Conservation (phyloP, 2,329 filamentous ascomycete genomes). For the Polytolypa hystricis region DNA sequence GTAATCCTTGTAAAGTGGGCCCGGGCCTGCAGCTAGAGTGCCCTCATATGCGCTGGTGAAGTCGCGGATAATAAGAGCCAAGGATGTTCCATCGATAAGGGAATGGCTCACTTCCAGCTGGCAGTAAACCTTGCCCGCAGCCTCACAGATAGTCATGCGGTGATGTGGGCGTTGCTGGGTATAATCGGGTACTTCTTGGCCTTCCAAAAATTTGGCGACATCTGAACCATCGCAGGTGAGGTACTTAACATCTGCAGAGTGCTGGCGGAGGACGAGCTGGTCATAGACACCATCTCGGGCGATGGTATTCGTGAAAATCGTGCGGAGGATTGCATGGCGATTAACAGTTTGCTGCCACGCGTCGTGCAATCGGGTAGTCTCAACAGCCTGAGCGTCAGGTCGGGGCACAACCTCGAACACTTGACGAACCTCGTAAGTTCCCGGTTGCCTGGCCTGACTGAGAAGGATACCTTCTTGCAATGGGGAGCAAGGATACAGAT, state of each 20-base stretch:
- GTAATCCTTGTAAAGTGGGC: slow-evolving; percentile 12
- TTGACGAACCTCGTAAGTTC: slow-evolving; percentile 4
- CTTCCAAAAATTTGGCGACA: slow-evolving; percentile 7
- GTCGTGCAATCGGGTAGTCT: slow-evolving; percentile 15
- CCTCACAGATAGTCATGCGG: slow-evolving; percentile 27
- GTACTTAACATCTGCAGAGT: neutral
- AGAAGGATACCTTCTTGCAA: slow-evolving; percentile 15
- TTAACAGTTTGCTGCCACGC: slow-evolving; percentile 23
- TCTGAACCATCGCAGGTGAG: slow-evolving; percentile 8
- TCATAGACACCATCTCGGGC: neutral
- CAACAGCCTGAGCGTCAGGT: slow-evolving; percentile 17
- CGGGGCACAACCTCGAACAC: slow-evolving; percentile 27
- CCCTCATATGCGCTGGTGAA: slow-evolving; percentile 26
- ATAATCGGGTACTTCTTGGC: slow-evolving; percentile 7
- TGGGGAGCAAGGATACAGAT: slow-evolving; percentile 26
- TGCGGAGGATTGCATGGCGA: slow-evolving; percentile 24
- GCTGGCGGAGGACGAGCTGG: neutral
- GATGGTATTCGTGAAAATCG: slow-evolving; percentile 17
- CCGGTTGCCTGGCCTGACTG: slow-evolving; percentile 6
- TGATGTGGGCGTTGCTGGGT: slow-evolving; percentile 23
- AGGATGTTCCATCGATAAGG: slow-evolving; percentile 36
- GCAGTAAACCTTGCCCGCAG: slow-evolving; percentile 23
- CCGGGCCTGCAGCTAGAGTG: slow-evolving; percentile 6
- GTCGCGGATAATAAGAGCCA: slow-evolving; percentile 33
- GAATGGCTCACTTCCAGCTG: slow-evolving; percentile 37